Conservation (phyloP, 352 stramenopile species). For the Pythium aristosporum region DNA sequence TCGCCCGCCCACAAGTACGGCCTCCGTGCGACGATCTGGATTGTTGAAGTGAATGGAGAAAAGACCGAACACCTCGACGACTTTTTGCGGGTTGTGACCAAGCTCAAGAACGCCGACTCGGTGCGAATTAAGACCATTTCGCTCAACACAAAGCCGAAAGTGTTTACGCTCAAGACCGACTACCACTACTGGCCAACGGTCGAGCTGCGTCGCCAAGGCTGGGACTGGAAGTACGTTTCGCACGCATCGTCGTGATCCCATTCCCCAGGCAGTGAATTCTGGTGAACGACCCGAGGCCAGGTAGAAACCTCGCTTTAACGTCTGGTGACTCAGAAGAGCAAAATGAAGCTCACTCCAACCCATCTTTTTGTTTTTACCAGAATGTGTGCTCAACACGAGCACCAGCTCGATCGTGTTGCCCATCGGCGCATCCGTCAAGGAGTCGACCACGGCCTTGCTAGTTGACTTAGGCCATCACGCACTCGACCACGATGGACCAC, state of each 20-base stretch:
- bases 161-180: constrained; percentile 90
- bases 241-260: constrained; percentile 24
- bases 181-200: constrained; percentile 91
- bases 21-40: constrained; percentile 88
- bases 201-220: constrained; percentile 65
- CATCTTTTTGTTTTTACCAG: background rate
- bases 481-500: too few species aligned
- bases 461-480: too few species aligned
- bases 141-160: constrained; percentile 88
- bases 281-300: background rate
- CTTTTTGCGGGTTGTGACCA: constrained; percentile 82
- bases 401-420: too few species aligned
- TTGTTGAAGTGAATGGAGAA: constrained; percentile 89
- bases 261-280: background rate
- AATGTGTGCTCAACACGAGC: background rate
- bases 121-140: constrained; percentile 90
- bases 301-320: too few species aligned
- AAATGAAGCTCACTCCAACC: background rate
- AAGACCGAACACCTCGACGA: constrained; percentile 78
- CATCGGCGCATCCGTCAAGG: too few species aligned
- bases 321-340: background rate
- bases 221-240: constrained; percentile 75
- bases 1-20: constrained; percentile 91
- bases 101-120: constrained; percentile 76
- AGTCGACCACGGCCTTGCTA: too few species aligned